Evolutionary conservation across 805 yeast species (phyloP).

Genomic region (Candida anglica): DNA sequence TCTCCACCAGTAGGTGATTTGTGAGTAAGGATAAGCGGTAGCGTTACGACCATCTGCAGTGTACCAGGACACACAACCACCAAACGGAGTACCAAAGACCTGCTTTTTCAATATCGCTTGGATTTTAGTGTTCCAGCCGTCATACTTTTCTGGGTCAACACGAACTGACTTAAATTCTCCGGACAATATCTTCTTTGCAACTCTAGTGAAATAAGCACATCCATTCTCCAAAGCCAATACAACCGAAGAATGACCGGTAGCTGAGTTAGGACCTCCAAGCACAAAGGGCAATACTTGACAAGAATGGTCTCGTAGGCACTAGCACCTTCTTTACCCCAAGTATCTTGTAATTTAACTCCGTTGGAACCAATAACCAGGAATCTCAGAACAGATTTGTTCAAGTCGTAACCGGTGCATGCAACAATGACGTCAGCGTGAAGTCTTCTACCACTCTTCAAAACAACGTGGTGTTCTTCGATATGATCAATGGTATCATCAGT

Average conservation of each 20-base stretch:
- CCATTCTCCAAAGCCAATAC: conserved; percentile 35
- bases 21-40: conserved; percentile 36
- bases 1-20: conserved; percentile 25
- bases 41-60: conserved; percentile 21
- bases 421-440: conserved; percentile 34
- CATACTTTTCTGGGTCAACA: conserved; percentile 29
- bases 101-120: conserved; percentile 22
- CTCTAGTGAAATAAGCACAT: conserved; percentile 16
- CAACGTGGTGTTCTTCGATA: conserved; percentile 24
- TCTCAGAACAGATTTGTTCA: conserved; percentile 13
- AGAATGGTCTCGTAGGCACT: conserved; percentile 33
- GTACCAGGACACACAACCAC: conserved; percentile 43
- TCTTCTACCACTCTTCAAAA: conserved; percentile 22
- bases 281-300: conserved; percentile 31
- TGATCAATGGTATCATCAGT: conserved; percentile 16
- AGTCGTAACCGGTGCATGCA: conserved; percentile 40
- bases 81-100: conserved; percentile 35
- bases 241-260: conserved; percentile 41
- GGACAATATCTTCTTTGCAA: conserved; percentile 21
- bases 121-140: conserved; percentile 26
- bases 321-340: conserved; percentile 28
- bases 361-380: conserved; percentile 21
- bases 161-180: conserved; percentile 23
- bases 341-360: conserved; percentile 15
- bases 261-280: conserved; percentile 39